Base-by-base conservation (phyloP, 1,284 basidiomycete genomes). In the Schizopora paradoxa region DNA sequence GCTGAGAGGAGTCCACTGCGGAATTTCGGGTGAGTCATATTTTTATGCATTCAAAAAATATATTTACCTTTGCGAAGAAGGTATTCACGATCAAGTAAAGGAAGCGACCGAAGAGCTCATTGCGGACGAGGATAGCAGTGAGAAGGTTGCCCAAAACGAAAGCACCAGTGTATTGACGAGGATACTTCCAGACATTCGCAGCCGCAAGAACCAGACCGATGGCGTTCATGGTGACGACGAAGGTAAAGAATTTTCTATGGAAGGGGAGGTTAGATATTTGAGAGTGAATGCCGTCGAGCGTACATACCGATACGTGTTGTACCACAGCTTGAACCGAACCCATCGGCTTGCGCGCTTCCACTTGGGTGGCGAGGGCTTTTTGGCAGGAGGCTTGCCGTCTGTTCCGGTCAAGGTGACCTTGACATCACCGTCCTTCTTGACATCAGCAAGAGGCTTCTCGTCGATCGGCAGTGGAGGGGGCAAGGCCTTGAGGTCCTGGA, bases 1-100 rank as follows among this genome's bases (percentile, higher is more conserved):
- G 64, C 67, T 68, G 8, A 84, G 62, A 19, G 81, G 81, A 4
- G 81, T 61, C 81, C 81, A 83, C 80, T 84, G 47, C 10, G 27
- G 33, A n/a, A n/a, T 13, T 22, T 21, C 48, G 29, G 18, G 34
- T 47, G 26, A 31, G 16, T 19, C 32, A 34, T 32, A 13, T 42
- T 34, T 49, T 36, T 39, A 13, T 18, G 26, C 27, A 23, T 11
- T 34, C 31, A 31, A 32, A 34, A 16, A 29, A 47, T 18, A 32
- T 28, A 44, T 54, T 10, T 48, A 76, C 78, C 73, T 82, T 82
- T 2, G 77, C 77, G 51, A 85, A 82, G 14, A 75, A 62, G 1
- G 68, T 77, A 57, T 54, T 58, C 14, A 53, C 53, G 25, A 58
- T 32, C 33, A 58, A 51, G 32, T 58, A 62, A 11, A 62, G 50